Evolutionary conservation across 257 asterid genomes (phyloP), one percentile per base, ranked within the genome.

Genomic region (Petunia secreta): DNA sequence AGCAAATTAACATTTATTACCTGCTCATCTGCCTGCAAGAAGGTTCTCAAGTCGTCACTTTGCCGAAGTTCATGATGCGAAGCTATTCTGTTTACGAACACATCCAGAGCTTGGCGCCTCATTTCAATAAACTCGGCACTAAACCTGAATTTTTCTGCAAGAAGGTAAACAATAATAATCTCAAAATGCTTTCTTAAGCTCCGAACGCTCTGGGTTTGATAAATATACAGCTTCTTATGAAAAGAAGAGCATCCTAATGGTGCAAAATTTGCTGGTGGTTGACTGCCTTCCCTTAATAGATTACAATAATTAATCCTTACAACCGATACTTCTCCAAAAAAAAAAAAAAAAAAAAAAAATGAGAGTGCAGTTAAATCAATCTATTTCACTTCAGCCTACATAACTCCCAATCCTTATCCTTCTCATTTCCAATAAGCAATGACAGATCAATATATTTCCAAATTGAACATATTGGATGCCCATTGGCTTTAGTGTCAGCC

Each of bases 21-120:
- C 98, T 92, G 99, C 78, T 96, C 99, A 89, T 96, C 99, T 76
- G 97, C 97, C 85, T 91, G 94, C 86, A 93, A 85, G 86, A 96
- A 96, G 77, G 82, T 91, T 85, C 98, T 92, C 86, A 96, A 86
- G 81, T 93, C 98, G 38, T 93, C 98, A 83, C 98, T 92, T 77
- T 89, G 91, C 84, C 80, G 90, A 85, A 96, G 98, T 86, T 89
- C 93, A 63, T 85, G 92, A 89, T 93, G 99, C 67, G 95, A 89
- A 82, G 98, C 97, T 80, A 93, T 86, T 69, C 98, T 90, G 87
- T 96, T 92, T 85, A 96, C 89, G 87, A 96, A 96, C 46, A 93
- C 83, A 86, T 93, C 94, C 82, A 96, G 77, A 15, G 97, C 98
- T 89, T 90, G 97, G 77, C 99, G 97, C 89, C 99, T 89, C 98